phyloP scores from a whole-genome alignment of 768 basidiomycete species.

The Sporobolomyces roseus region DNA sequence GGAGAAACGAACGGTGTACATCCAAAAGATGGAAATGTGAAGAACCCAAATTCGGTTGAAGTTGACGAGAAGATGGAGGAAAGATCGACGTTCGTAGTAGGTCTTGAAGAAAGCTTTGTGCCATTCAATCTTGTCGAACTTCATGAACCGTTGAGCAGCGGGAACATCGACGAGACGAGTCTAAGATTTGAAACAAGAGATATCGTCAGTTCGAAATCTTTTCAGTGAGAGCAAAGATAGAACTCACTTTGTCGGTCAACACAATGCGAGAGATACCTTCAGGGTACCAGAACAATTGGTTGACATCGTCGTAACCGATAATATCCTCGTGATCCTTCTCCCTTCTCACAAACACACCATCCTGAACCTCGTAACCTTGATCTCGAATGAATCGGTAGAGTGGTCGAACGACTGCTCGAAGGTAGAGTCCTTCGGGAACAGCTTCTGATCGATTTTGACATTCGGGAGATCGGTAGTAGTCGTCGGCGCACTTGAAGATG shows the following conservation, averaged over 20 bases:
- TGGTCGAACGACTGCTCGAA: conserved; percentile 84
- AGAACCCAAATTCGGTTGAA: conserved; percentile 99
- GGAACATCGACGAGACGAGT: conserved; percentile 85
- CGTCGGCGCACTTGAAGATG: conserved; percentile 99
- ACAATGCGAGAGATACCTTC: conserved; percentile 93
- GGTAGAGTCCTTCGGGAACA: conserved; percentile 91
- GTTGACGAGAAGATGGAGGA: conserved; percentile 95
- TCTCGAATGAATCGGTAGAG: conserved; percentile 94
- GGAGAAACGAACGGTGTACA: conserved; percentile 63
- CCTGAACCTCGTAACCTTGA: conserved; percentile 93
- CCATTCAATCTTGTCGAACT: conserved; percentile 96
- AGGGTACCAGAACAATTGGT: conserved; percentile 99
- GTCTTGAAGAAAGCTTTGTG: conserved; percentile 96
- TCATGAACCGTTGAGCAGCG: conserved; percentile 89
- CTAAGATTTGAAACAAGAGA: conserved; percentile 51
- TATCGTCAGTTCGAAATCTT: no score
- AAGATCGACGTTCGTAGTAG: conserved; percentile 94
- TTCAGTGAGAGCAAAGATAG: background rate
- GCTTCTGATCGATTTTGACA: conserved; percentile 89
- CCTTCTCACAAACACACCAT: conserved; percentile 87
- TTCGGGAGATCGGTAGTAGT: conserved; percentile 98
- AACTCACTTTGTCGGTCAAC: conserved; percentile 73
- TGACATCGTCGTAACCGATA: conserved; percentile 98
- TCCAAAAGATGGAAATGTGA: conserved; percentile 90
- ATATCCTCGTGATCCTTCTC: conserved; percentile 90